Base-by-base conservation (phyloP, 345 rosid species). In the Brassica nigra region DNA sequence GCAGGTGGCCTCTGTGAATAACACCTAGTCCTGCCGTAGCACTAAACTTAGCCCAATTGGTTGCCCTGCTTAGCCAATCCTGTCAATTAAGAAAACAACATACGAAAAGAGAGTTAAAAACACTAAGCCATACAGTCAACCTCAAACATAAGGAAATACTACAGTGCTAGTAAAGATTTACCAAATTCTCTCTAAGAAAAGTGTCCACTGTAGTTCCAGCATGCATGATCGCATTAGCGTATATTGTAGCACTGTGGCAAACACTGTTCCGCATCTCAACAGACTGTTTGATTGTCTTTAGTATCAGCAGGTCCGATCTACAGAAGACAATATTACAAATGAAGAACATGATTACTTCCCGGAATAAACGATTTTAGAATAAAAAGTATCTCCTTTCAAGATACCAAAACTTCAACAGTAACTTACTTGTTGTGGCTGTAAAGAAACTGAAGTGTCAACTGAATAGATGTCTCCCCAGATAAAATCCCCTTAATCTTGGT, bases 201-300 rank as follows among this genome's bases (percentile, higher is more conserved):
- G 99, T 96, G 82, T 96, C 98, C 71, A 96, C 99, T 42, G 99
- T 93, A 37, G 99, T 96, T 72, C 99, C 99, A 86, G 99, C 99
- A 85, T 96, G 99, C 99, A 96, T 96, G 68, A 96, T 89, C 31
- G 99, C 99, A 89, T 96, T 93, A 27, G 99, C 93, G 84, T 91
- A 90, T 78, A 96, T 93, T 74, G 98, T 96, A 30, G 99, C 99
- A 79, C 99, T 96, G 74, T 96, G 99, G 71, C 99, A 96, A 58
- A 96, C 97, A 78, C 99, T 93, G 79, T 96, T 93, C 82, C 99
- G 87, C 97, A 93, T 91, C 85, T 93, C 99, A 55, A 96, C 97
- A 36, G 98, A 96, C 86, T 96, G 99, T 83, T 96, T 96, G 59
- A 96, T 93, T 68, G 97, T 92, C 88, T 93, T 96, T 80, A 93